Evolutionary conservation across 768 basidiomycete species (phyloP).

Genomic region (Kwoniella sp.): DNA sequence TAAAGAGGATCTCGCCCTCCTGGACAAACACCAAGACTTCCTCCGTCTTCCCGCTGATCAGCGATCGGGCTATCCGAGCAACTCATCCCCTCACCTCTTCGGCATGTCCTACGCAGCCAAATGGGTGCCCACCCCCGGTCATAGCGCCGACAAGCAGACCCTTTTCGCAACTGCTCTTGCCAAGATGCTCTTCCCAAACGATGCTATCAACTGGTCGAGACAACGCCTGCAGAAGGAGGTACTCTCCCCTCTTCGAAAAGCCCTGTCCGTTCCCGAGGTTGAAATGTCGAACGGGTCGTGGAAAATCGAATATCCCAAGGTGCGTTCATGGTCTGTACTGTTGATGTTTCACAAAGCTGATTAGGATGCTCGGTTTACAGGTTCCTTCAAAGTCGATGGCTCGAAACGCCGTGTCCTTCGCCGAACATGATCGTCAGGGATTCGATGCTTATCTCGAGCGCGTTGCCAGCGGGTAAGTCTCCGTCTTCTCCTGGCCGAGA

Average conservation of each 20-base stretch:
- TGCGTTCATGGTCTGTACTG: constrained; percentile 61
- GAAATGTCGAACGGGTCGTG: constrained; percentile 62
- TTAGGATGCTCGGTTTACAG: neutral
- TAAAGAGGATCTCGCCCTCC: constrained; percentile 59
- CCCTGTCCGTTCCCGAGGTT: constrained; percentile 62
- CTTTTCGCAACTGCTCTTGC: constrained; percentile 69
- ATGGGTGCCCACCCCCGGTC: constrained; percentile 68
- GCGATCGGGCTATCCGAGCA: constrained; percentile 32
- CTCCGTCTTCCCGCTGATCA: constrained; percentile 38
- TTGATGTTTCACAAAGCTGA: constrained; percentile 57
- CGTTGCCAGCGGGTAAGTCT: constrained; percentile 61
- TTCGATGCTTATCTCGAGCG: constrained; percentile 63
- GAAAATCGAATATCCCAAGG: constrained; percentile 39
- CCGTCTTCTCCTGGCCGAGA: neutral
- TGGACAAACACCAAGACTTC: constrained; percentile 55
- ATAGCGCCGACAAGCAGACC: constrained; percentile 66
- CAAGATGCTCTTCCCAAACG: constrained; percentile 59
- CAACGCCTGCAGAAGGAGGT: constrained; percentile 66
- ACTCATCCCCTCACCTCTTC: constrained; percentile 46
- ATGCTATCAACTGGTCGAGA: constrained; percentile 60
- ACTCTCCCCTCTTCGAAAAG: constrained; percentile 63
- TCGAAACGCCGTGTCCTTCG: constrained; percentile 63
- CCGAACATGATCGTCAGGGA: constrained; percentile 63
- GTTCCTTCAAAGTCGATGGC: constrained; percentile 66
- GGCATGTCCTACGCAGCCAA: constrained; percentile 66